These are phyloP conservation scores for Dactylis glomerata DNA, from an alignment of 176 grass and related monocot genomes.

Conservation along the genomic window DNA sequence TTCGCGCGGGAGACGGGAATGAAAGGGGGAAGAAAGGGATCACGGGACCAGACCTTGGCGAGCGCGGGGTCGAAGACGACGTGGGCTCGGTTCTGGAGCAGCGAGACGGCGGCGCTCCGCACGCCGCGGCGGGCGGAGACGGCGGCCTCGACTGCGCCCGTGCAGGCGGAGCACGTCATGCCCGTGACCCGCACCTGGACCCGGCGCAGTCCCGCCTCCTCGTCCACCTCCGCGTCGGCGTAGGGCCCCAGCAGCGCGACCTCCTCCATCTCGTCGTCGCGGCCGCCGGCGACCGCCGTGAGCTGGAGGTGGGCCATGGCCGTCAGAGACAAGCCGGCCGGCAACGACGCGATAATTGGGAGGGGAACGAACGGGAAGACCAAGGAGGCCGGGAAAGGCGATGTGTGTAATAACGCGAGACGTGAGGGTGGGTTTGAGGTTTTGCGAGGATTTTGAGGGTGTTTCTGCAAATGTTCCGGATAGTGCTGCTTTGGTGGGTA, in stretches of 20 bases:
- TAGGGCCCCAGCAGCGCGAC: constrained; percentile 73
- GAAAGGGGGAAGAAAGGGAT: not conserved
- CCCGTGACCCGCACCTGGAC: constrained; percentile 75
- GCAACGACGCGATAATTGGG: not conserved
- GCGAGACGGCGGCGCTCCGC: constrained; percentile 52
- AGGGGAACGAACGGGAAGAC: not conserved
- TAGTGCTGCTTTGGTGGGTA: not conserved
- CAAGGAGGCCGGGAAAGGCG: not conserved
- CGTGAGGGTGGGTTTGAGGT: not conserved
- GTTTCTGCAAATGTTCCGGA: not conserved
- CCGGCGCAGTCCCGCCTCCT: constrained; percentile 43
- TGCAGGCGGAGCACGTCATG: constrained; percentile 96
- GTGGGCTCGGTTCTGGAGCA: constrained; percentile 82
- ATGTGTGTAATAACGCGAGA: not conserved
- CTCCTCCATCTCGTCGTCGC: constrained; percentile 70
- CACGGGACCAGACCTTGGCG: constrained; percentile 44
- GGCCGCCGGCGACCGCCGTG: constrained; percentile 30
- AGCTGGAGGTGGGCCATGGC: constrained; percentile 69
- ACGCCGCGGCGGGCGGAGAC: constrained; percentile 54
- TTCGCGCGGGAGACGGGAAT: not conserved
- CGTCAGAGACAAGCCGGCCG: not conserved
- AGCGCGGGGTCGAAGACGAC: constrained; percentile 85
- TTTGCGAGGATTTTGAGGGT: not conserved
- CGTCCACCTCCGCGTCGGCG: constrained; percentile 43
- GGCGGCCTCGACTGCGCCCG: constrained; percentile 78